Base-by-base conservation (phyloP, 345 rosid species). In the Sapria himalayana region DNA sequence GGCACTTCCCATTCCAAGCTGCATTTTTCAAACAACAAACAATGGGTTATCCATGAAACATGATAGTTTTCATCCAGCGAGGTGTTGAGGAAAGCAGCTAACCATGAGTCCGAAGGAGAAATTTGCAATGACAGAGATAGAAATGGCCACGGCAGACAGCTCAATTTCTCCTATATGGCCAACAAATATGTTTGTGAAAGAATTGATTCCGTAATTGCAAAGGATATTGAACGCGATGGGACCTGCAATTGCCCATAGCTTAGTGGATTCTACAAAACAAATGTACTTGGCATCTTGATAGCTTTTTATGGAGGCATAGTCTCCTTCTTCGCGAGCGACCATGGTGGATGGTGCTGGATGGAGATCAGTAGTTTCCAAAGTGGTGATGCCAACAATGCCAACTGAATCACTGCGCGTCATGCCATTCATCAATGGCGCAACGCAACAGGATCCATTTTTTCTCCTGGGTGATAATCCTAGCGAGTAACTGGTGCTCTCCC, bases 1-100 rank as follows among this genome's bases (percentile, higher is more conserved):
- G 18, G 98, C 95, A 59, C 98, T 89, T 15, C 76, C 98, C 98
- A 89, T 82, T 3, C 95, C 98, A 16, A 89, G 71, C 98, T 86
- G 71, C 65, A 51, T 21, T 37, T 48, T 19, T n/a, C n/a, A n/a
- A n/a, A n/a, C n/a, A n/a, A n/a, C n/a, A n/a, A n/a, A n/a, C n/a
- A n/a, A n/a, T n/a, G n/a, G n/a, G n/a, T n/a, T n/a, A n/a, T n/a
- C n/a, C n/a, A n/a, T n/a, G n/a, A n/a, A n/a, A n/a, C n/a, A n/a
- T n/a, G n/a, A n/a, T n/a, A n/a, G n/a, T n/a, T n/a, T n/a, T n/a
- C n/a, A n/a, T n/a, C n/a, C n/a, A n/a, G n/a, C n/a, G n/a, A n/a
- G n/a, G n/a, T n/a, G n/a, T n/a, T n/a, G n/a, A n/a, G 10, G 37
- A 41, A 21, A 50, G 43, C 22, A 21, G 33, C 69, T 43, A 29